Conservation (phyloP, 2,329 filamentous ascomycete species). For the Ascochyta pisi region DNA sequence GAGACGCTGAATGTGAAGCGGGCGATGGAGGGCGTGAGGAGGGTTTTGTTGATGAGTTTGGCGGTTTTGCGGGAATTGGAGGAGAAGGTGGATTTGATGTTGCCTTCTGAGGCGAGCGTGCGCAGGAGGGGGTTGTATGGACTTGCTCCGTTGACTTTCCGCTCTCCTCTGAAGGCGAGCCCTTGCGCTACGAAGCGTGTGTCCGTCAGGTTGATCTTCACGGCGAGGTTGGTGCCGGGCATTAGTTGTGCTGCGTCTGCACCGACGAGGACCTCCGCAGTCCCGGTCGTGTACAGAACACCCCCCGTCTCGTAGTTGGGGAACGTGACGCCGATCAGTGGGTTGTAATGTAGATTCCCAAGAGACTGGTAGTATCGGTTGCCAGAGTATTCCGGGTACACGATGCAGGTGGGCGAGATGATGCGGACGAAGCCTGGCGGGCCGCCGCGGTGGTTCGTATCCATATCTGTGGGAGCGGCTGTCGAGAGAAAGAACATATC, state of each 20-base stretch:
- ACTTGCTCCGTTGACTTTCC: slow-evolving; percentile 65
- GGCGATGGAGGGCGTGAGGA: slow-evolving; percentile 70
- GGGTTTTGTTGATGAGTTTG: slow-evolving; percentile 63
- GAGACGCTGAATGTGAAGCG: slow-evolving; percentile 67
- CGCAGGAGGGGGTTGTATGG: slow-evolving; percentile 82
- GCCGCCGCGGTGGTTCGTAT: slow-evolving; percentile 83
- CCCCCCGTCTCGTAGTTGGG: slow-evolving; percentile 77
- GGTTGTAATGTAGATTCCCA: slow-evolving; percentile 74
- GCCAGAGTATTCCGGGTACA: slow-evolving; percentile 85
- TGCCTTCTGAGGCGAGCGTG: slow-evolving; percentile 66
- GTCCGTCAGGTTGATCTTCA: slow-evolving; percentile 69
- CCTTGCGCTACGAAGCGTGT: slow-evolving; percentile 69
- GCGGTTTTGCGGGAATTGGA: slow-evolving; percentile 51
- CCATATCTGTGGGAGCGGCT: slow-evolving; percentile 71
- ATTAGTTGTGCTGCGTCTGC: slow-evolving; percentile 67
- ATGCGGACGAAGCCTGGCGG: slow-evolving; percentile 76
- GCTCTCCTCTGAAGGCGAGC: slow-evolving; percentile 70
- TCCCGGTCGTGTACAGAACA: slow-evolving; percentile 77
- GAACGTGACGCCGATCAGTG: slow-evolving; percentile 72
- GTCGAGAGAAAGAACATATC: slow-evolving; percentile 83
- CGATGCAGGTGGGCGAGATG: slow-evolving; percentile 65
- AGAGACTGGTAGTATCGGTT: slow-evolving; percentile 85
- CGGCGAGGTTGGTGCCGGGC: slow-evolving; percentile 73
- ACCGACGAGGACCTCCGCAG: slow-evolving; percentile 70
- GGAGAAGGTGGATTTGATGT: slow-evolving; percentile 26